Evolutionary conservation across 164 flowering plant species (phyloP), one percentile per base, ranked within the genome.

Genomic region (Magnolia changhungtana): DNA sequence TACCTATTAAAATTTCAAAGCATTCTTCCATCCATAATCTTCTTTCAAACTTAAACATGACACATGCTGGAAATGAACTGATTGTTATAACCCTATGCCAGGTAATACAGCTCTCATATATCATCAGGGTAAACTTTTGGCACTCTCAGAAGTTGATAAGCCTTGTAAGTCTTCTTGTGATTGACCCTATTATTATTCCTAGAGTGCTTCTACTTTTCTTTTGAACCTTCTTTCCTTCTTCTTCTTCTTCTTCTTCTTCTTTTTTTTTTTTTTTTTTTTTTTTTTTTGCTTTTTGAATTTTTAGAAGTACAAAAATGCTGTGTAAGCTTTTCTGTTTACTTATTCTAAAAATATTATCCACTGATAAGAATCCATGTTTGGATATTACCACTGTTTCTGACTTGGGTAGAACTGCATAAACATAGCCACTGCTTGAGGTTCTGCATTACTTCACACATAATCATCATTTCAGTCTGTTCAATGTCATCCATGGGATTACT

Each of bases 101-200:
- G 99, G 86, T 75, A 95, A 93, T 79, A 95, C 99, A 37, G 91
- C 93, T 81, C 90, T 96, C 27, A 77, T 90, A 68, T 96, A 93
- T 84, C 99, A 96, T 84, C 90, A 92, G 73, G 97, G 98, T 55
- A 90, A 92, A 76, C 94, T 96, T 72, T 83, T 96, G 79, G 98
- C 96, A 20, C 94, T 96, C 71, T 77, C 79, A 14, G 99, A 96
- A 83, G 95, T 81, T 31, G 99, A 95, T 81, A 95, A 93, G 83
- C 97, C 99, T 50, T 96, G 99, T 96, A 85, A 88, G 95, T 55
- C 23, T 71, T 52, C 63, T 31, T 37, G 55, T 23, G 63, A n/a
- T 24, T 49, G 37, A 23, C 29, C 65, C 63, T 49, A 10, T 45
- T 7, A n/a, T 55, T 67, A 63, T 58, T 55, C 52, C 50, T 31